These are phyloP conservation scores for Xylariaceae sp. DNA, from an alignment of 2,329 filamentous ascomycete genomes.

Conservation along the genomic window DNA sequence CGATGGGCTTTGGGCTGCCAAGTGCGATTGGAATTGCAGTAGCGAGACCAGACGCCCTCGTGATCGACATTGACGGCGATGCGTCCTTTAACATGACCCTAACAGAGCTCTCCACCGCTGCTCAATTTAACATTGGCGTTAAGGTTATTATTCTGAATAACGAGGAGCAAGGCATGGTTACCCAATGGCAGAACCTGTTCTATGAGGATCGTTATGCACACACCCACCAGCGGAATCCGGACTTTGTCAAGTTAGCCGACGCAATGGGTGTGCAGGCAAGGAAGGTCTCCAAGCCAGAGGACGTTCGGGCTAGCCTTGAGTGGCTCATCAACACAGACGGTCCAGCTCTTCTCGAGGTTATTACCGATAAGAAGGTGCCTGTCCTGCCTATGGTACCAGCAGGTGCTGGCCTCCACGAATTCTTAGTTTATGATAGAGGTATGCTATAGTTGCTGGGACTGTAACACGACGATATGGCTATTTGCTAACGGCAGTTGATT, in stretches of 20 bases:
- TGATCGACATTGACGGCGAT: slow-evolving; percentile 96
- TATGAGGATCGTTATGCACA: slow-evolving; percentile 93
- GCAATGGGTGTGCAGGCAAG: slow-evolving; percentile 86
- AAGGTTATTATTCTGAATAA: slow-evolving; percentile 97
- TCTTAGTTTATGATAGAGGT: slow-evolving; percentile 79
- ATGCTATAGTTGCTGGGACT: too few species aligned
- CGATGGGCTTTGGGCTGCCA: slow-evolving; percentile 11
- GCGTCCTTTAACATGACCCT: slow-evolving; percentile 99
- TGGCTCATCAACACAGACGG: slow-evolving; percentile 91
- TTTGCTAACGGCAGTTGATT: too few species aligned
- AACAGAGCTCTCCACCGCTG: slow-evolving; percentile 89
- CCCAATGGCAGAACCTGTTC: slow-evolving; percentile 97
- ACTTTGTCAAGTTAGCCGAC: slow-evolving; percentile 91
- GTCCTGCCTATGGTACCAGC: slow-evolving; percentile 98
- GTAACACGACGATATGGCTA: too few species aligned
- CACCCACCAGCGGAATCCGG: slow-evolving; percentile 93
- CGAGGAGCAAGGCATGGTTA: slow-evolving; percentile 98
- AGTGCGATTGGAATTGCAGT: slow-evolving; percentile 7
- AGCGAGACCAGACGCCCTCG: slow-evolving; percentile 69
- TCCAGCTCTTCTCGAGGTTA: slow-evolving; percentile 89
- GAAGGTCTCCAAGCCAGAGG: slow-evolving; percentile 73
- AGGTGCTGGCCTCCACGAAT: slow-evolving; percentile 87
- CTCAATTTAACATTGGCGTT: slow-evolving; percentile 95
- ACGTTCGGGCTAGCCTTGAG: slow-evolving; percentile 77
- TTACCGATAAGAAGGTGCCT: slow-evolving; percentile 89